Base-by-base conservation (phyloP, 306 rosid genomes). In the Lotus japonicus region DNA sequence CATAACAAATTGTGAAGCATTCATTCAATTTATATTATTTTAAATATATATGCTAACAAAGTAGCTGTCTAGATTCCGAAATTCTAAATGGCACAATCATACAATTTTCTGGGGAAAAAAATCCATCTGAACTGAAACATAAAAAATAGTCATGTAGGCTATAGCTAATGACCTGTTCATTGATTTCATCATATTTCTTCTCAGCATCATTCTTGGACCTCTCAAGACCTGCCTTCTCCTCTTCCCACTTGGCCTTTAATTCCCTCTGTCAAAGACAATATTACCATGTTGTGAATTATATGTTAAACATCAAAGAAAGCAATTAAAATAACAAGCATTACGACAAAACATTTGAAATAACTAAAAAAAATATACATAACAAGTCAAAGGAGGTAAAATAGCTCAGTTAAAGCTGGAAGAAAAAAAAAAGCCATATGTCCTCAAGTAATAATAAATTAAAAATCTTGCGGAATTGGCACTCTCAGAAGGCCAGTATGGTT, bases 151-250 rank as follows among this genome's bases (percentile, higher is more conserved):
- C 11, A 28, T 2, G 46, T 7, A 50, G 11, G 11, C 67, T 14
- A 73, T 45, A 58, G 41, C 61, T 19, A 80, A 74, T 41, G 18
- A 94, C 99, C 96, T 94, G 99, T 67, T 94, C 99, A 49, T 94
- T 86, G 58, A 94, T 86, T 77, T 90, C 99, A 45, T 65, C 60
- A 56, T 82, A 90, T 76, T 85, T 88, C 83, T 74, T 85, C 74
- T 88, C 97, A 38, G 96, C 88, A 71, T 79, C 84, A 77, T 48
- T 81, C 76, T 75, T 87, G 5, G 84, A 77, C 65, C 74, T 87
- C 77, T 82, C 89, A 4, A 88, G 60, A 11, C 57, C 45, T 49
- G 65, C 80, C 82, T 82, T 88, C 68, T 82, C 96, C 65, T 70
- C 82, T 76, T 82, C 85, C 97, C 92, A 86, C 75, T 78, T 94